phyloP scores from a whole-genome alignment of 2,329 filamentous ascomycete genomes.

The Penicillium rolfsii region DNA sequence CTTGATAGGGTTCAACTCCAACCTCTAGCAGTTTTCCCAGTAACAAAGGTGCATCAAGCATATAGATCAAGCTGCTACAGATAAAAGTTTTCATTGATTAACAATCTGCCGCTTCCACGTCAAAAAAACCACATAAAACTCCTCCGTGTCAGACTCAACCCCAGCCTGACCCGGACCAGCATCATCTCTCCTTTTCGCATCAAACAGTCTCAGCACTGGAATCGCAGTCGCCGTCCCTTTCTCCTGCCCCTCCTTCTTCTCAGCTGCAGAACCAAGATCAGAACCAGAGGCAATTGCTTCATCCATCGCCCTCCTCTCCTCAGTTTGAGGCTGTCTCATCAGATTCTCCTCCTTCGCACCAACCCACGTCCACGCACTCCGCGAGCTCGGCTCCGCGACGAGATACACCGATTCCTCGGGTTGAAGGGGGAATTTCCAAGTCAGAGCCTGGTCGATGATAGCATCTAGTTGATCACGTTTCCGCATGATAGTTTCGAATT shows the following conservation, averaged over 20 bases:
- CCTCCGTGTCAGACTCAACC: background rate
- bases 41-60: background rate
- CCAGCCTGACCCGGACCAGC: background rate
- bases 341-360: background rate
- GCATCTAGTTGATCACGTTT: constrained; percentile 1
- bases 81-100: background rate
- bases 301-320: background rate
- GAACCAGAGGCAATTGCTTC: too few relatives aligned
- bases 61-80: background rate
- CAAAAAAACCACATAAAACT: constrained; percentile 6
- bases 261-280: too few relatives aligned
- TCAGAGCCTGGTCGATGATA: background rate
- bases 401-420: background rate
- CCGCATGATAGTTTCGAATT: constrained; percentile 5
- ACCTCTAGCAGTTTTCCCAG: too few relatives aligned
- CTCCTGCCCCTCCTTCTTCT: background rate
- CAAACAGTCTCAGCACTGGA: background rate
- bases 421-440: background rate
- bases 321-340: background rate
- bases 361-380: background rate
- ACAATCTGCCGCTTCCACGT: background rate
- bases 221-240: background rate
- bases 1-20: background rate
- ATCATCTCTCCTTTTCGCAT: background rate
- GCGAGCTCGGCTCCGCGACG: background rate